phyloP scores from a whole-genome alignment of 1,284 basidiomycete genomes.

The Rhodofomes roseus region DNA sequence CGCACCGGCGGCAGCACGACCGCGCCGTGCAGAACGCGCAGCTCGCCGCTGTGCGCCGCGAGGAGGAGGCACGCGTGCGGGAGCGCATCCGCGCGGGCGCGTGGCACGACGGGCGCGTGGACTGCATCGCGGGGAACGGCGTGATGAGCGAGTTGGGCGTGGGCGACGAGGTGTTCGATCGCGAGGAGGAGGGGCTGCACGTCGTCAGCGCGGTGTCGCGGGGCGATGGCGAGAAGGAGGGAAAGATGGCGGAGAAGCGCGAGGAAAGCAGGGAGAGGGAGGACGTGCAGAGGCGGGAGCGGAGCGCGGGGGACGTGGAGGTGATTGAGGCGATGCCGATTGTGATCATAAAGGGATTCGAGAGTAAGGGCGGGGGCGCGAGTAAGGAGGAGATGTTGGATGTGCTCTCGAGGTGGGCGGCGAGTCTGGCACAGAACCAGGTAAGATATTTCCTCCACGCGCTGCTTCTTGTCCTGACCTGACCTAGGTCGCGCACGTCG shows the following conservation, averaged over 20 bases:
- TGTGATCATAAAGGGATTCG: constrained; percentile 83
- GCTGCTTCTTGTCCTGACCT: neutral
- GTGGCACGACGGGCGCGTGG: constrained; percentile 82
- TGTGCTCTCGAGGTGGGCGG: constrained; percentile 85
- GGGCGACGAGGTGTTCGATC: constrained; percentile 59
- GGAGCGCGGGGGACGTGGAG: constrained; percentile 40
- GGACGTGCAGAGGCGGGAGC: constrained; percentile 29
- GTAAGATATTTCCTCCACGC: constrained; percentile 35
- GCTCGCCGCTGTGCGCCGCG: constrained; percentile 27
- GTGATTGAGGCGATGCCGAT: constrained; percentile 70
- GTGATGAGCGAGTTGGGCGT: constrained; percentile 80
- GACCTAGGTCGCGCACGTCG: constrained; percentile 79
- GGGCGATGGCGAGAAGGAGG: constrained; percentile 1
- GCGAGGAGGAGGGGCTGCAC: constrained; percentile 32
- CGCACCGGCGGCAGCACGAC: constrained; percentile 45
- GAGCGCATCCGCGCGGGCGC: constrained; percentile 52
- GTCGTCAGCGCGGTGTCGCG: constrained; percentile 2
- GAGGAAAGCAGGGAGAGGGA: constrained; percentile 21
- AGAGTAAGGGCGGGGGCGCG: constrained; percentile 53
- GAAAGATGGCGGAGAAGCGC: constrained; percentile 9
- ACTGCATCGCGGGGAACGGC: constrained; percentile 79
- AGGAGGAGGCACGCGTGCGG: constrained; percentile 35
- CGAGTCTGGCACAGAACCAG: constrained; percentile 75
- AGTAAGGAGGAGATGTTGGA: constrained; percentile 71
- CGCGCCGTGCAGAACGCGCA: constrained; percentile 33